Conservation (phyloP, 192 early-diverging fungal species). For the Coemansia sp. region DNA sequence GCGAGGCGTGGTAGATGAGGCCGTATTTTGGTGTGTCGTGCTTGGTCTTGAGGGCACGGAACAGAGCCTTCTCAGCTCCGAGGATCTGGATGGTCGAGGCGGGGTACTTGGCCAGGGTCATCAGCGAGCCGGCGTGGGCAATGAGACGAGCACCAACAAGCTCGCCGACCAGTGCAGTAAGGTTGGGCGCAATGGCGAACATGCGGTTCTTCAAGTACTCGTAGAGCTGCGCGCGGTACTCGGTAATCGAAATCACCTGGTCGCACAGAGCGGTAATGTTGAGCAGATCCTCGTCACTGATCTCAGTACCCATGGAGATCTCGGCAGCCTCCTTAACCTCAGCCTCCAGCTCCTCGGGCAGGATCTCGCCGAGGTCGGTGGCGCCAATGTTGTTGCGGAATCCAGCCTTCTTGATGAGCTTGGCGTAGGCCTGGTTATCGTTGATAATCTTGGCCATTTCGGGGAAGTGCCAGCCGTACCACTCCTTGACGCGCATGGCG, state of each 20-base stretch:
- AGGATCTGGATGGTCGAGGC: conserved; percentile 99
- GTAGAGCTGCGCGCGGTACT: conserved; percentile 93
- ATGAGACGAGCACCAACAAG: conserved; percentile 98
- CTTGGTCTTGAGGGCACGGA: conserved; percentile 99
- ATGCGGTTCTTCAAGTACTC: conserved; percentile 99
- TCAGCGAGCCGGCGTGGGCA: conserved; percentile 94
- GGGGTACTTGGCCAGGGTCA: conserved; percentile 97
- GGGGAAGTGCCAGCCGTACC: conserved; percentile 99
- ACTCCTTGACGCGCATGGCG: conserved; percentile 97
- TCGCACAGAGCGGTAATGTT: conserved; percentile 95
- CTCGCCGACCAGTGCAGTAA: conserved; percentile 96
- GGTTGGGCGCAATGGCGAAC: conserved; percentile 85
- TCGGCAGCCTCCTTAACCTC: conserved; percentile 97
- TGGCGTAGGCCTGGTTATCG: conserved; percentile 94
- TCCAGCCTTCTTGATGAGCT: conserved; percentile 87
- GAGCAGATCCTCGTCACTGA: conserved; percentile 94
- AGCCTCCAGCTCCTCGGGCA: conserved; percentile 90
- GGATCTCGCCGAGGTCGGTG: conserved; percentile 78
- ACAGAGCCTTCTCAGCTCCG: conserved; percentile 99
- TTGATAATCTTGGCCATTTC: conserved; percentile 96
- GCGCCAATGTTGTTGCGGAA: conserved; percentile 81
- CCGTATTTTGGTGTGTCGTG: conserved; percentile 99
- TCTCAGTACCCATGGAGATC: conserved; percentile 99
- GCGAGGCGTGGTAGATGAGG: conserved; percentile 95
- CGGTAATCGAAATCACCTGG: conserved; percentile 93